phyloP scores from a whole-genome alignment of 2,329 filamentous ascomycete species.

The Zymoseptoria pseudotritici region DNA sequence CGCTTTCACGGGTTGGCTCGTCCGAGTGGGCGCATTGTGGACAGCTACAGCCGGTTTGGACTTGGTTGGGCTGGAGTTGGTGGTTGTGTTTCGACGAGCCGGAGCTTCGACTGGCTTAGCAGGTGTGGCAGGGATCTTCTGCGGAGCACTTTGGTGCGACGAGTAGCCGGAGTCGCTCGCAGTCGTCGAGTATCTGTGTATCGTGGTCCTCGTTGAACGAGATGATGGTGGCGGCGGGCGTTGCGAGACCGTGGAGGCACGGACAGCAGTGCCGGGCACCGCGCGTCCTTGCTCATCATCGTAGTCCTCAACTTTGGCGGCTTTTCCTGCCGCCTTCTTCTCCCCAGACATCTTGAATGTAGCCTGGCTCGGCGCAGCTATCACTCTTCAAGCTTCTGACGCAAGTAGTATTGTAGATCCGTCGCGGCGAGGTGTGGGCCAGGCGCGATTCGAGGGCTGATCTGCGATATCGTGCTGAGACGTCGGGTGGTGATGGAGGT shows the following conservation, averaged over 20 bases:
- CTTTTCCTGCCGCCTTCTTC: conserved; percentile 3
- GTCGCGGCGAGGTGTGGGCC: background rate
- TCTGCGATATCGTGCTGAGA: background rate
- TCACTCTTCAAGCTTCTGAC: background rate
- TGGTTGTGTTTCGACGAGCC: conserved; percentile 1
- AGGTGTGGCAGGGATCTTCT: background rate
- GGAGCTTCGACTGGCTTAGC: background rate
- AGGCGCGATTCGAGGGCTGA: background rate
- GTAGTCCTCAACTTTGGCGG: conserved; percentile 34
- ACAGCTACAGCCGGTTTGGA: background rate
- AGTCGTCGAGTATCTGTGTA: conserved; percentile 25
- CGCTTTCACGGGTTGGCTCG: background rate
- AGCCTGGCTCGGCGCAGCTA: background rate
- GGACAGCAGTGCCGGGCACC: conserved; percentile 39
- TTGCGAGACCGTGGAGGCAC: conserved; percentile 42
- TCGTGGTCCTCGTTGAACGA: conserved; percentile 22
- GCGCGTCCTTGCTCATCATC: conserved; percentile 35
- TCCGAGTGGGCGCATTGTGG: background rate
- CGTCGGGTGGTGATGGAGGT: background rate
- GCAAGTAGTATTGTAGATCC: background rate
- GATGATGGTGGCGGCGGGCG: conserved; percentile 17
- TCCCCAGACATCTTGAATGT: background rate
- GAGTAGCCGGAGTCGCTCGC: conserved; percentile 57
- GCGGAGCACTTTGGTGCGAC: conserved; percentile 30
- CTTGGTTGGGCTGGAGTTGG: conserved; percentile 9